These are phyloP conservation scores for Trichosanthes truncata DNA, from an alignment of 306 rosid species.

Conservation along the genomic window DNA sequence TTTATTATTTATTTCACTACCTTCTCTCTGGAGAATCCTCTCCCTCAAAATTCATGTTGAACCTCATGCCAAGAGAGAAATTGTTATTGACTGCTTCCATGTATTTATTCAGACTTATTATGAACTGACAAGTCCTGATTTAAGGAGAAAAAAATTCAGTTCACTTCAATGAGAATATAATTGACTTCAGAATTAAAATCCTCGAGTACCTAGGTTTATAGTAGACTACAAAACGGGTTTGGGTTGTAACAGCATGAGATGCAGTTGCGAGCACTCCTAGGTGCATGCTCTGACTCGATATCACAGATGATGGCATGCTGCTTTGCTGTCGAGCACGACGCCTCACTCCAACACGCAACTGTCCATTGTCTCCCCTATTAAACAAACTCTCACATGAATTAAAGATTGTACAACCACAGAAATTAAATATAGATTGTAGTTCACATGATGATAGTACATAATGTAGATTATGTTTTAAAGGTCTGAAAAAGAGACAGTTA, in stretches of 20 bases:
- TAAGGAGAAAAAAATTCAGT: not conserved
- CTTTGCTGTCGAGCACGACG: slow-evolving; percentile 72
- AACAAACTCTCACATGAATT: slow-evolving; percentile 17
- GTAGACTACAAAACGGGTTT: slow-evolving; percentile 64
- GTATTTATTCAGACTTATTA: slow-evolving; percentile 56
- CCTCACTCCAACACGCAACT: slow-evolving; percentile 82
- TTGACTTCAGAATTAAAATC: not conserved
- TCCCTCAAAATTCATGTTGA: slow-evolving; percentile 80
- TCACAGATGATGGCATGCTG: slow-evolving; percentile 85
- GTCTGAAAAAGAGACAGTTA: not conserved
- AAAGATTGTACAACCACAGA: slow-evolving; percentile 1
- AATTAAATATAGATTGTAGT: not conserved
- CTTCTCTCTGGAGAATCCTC: slow-evolving; percentile 89
- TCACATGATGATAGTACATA: not conserved
- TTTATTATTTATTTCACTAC: slow-evolving; percentile 24
- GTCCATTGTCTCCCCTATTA: slow-evolving; percentile 62
- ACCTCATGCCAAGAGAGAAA: slow-evolving; percentile 63
- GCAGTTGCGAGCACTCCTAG: slow-evolving; percentile 97
- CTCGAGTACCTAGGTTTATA: slow-evolving; percentile 69
- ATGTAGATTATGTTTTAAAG: not conserved
- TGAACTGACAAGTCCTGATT: slow-evolving; percentile 70
- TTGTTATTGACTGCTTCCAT: slow-evolving; percentile 48
- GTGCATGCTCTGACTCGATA: slow-evolving; percentile 96
- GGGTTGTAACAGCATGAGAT: slow-evolving; percentile 79
- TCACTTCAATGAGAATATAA: not conserved